phyloP scores from a whole-genome alignment of 129 eudicot genomes.

The Escallonia rubra region DNA sequence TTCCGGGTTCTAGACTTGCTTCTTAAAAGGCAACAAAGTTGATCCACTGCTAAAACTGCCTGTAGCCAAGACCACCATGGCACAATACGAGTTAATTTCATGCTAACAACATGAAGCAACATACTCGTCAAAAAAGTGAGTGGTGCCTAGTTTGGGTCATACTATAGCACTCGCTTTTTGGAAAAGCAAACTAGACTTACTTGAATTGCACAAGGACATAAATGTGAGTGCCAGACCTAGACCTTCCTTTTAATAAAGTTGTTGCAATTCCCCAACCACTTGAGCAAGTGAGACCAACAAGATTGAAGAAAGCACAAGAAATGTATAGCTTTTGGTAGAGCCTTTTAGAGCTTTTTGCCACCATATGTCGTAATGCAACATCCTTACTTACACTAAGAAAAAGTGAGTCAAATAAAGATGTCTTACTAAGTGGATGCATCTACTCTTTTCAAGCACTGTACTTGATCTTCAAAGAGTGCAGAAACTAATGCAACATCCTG shows the following conservation, averaged over 20 bases:
- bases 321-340: conserved; percentile 1
- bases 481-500: background rate
- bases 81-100: too few relatives aligned
- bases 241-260: background rate
- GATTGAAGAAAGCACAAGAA: background rate
- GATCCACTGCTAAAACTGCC: too few relatives aligned
- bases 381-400: background rate
- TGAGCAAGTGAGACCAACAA: background rate
- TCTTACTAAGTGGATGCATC: conserved; percentile 3
- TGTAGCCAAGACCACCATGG: too few relatives aligned
- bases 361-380: conserved; percentile 7
- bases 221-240: background rate
- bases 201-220: too few relatives aligned
- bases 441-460: background rate
- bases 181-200: too few relatives aligned
- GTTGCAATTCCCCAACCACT: background rate
- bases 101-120: too few relatives aligned
- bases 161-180: too few relatives aligned
- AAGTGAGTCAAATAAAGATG: conserved; percentile 5
- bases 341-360: background rate
- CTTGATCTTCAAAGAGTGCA: background rate
- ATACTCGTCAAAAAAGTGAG: too few relatives aligned
- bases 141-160: too few relatives aligned
- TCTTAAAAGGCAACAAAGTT: too few relatives aligned
- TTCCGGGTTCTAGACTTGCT: too few relatives aligned